phyloP scores from a whole-genome alignment of 257 asterid genomes.

The Nicotiana otophora region DNA sequence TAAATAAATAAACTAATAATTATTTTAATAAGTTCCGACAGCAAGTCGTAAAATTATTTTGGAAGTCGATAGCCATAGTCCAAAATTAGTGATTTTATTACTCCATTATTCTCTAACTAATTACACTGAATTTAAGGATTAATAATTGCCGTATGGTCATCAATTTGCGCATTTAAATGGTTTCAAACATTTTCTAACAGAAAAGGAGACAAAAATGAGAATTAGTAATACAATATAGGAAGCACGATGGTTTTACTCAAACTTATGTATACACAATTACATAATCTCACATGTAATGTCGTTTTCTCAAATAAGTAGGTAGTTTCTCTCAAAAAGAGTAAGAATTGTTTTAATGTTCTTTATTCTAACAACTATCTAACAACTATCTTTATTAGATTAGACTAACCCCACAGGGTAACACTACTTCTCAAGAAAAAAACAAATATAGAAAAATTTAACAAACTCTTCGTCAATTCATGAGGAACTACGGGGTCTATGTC shows the following conservation, averaged over 20 bases:
- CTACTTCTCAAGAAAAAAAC: not conserved
- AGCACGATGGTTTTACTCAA: not conserved
- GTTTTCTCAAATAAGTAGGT: not conserved
- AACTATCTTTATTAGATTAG: not conserved
- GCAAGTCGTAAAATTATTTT: not conserved
- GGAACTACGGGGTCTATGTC: not conserved
- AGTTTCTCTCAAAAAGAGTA: not conserved
- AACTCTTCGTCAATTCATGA: not conserved
- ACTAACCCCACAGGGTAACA: not conserved
- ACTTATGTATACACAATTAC: not conserved
- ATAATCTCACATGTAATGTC: not conserved
- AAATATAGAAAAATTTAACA: not conserved
- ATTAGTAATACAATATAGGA: too few relatives aligned
- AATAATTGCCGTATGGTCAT: not conserved
- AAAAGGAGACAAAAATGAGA: not conserved
- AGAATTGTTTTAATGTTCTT: not conserved
- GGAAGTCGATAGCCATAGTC: not conserved
- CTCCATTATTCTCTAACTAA: not conserved
- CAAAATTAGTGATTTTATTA: not conserved
- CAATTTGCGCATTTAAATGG: not conserved
- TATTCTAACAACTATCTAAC: not conserved
- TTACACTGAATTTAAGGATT: constrained; percentile 5
- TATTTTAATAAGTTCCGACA: not conserved
- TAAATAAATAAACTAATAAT: too few relatives aligned
- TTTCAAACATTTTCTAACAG: not conserved